These are phyloP conservation scores for Fusarium sp. DNA, from an alignment of 2,329 filamentous ascomycete species.

Conservation along the genomic window DNA sequence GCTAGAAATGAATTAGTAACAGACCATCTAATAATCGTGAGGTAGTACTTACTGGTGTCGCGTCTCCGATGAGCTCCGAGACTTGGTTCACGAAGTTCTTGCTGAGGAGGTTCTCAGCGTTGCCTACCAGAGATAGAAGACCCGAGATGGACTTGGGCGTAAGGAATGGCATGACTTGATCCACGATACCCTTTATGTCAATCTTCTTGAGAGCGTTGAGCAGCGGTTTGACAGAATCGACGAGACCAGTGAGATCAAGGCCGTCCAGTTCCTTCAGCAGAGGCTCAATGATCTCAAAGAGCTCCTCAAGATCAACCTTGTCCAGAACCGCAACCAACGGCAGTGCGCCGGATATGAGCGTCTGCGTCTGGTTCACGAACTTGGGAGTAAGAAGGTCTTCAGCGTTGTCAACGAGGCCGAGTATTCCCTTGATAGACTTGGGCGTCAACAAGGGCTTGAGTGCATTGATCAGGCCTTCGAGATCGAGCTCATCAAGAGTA, in stretches of 20 bases:
- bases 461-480: conserved; percentile 52
- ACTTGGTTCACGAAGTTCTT: conserved; percentile 58
- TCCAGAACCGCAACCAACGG: conserved; percentile 55
- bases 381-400: conserved; percentile 55
- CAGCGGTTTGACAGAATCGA: conserved; percentile 54
- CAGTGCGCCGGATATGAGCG: conserved; percentile 54
- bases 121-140: conserved; percentile 51
- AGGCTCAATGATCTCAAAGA: conserved; percentile 54
- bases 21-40: neutral
- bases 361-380: conserved; percentile 59
- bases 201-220: conserved; percentile 56
- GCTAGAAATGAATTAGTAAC: conserved; percentile 31
- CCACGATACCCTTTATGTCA: conserved; percentile 54
- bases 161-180: conserved; percentile 56
- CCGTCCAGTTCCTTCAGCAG: conserved; percentile 54
- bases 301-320: conserved; percentile 55
- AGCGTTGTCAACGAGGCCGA: conserved; percentile 55
- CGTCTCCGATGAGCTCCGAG: conserved; percentile 56
- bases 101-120: conserved; percentile 56
- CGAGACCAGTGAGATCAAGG: conserved; percentile 53
- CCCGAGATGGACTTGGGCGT: conserved; percentile 56
- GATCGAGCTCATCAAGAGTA: conserved; percentile 51
- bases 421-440: conserved; percentile 52
- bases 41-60: conserved; percentile 38
- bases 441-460: conserved; percentile 55